Percentiles rank a stretch among this genome's conserved stretches.
These are phyloP conservation scores for Beauveria sp. DNA, from an alignment of 2,329 filamentous ascomycete species.

Conservation along the genomic window DNA sequence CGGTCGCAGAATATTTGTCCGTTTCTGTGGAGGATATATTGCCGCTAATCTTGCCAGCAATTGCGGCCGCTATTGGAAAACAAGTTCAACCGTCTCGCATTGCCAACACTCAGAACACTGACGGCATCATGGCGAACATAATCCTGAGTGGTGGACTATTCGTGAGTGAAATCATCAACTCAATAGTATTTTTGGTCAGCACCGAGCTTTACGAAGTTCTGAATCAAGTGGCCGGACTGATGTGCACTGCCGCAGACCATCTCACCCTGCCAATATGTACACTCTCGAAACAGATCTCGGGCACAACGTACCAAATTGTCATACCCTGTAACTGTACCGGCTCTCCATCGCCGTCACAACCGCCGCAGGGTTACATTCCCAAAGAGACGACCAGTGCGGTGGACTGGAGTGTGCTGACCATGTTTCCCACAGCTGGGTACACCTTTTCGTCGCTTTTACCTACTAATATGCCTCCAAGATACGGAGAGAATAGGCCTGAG, in stretches of 20 bases:
- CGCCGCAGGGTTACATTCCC: background rate
- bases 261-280: slow-evolving; percentile 15
- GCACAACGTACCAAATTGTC: background rate
- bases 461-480: background rate
- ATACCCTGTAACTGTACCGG: background rate
- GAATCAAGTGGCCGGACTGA: slow-evolving; percentile 17
- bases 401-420: background rate
- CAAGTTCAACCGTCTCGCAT: slow-evolving; percentile 1
- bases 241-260: slow-evolving; percentile 15
- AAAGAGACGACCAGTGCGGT: background rate
- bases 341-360: background rate
- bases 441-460: background rate
- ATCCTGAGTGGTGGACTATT: slow-evolving; percentile 15
- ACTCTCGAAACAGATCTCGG: background rate
- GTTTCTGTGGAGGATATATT: slow-evolving; percentile 11
- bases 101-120: slow-evolving; percentile 2
- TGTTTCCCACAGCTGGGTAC: background rate
- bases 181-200: slow-evolving; percentile 2
- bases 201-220: slow-evolving; percentile 15
- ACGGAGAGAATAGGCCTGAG: background rate
- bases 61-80: slow-evolving; percentile 15
- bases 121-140: slow-evolving; percentile 13
- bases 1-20: slow-evolving; percentile 14
- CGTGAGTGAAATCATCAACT: slow-evolving; percentile 16
- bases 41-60: slow-evolving; percentile 18